Evolutionary conservation across 208 protist genomes (phyloP), one percentile per base, ranked within the genome.

Genomic region (Acanthamoeba divionensis): DNA sequence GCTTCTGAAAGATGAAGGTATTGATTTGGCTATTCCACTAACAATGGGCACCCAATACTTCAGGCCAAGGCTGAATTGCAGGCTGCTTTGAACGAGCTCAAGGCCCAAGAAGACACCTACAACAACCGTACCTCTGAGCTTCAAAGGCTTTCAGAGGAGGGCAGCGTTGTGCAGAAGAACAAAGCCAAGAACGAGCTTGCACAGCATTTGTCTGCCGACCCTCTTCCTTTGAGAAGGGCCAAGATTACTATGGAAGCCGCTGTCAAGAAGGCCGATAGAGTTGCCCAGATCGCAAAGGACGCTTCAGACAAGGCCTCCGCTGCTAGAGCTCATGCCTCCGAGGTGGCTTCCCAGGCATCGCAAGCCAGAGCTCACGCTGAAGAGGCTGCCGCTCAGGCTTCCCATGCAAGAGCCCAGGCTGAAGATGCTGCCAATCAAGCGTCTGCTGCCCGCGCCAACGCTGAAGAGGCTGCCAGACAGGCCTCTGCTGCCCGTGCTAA

Each of bases 31-130:
- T n/a, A n/a, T 60, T 18, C 52, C 52, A 60, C 18, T n/a, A n/a
- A 60, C 18, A n/a, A 18, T n/a, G n/a, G 52, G 52, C 18, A 18
- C 52, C 18, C 18, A n/a, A 36, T 24, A n/a, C 75, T 26, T 41
- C 13, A 31, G 24, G 66, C 66, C 63, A 69, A 92, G 57, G 90
- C 71, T 5, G 90, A 71, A 38, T 57, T 69, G 33, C 36, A 85
- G 50, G 1, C 79, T 9, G 90, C 90, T 10, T 29, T 92, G 9
- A 75, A 67, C 29, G 90, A 92, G 62, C 36, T 92, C 10, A 80
- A 92, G 63, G 29, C 52, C 38, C 90, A 92, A 65, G 90, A 92
- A 38, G 77, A 91, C 24, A 57, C 90, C 82, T 92, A 67, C 65
- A 75, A 67, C 36, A 66, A 48, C 29, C 44, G 63, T n/a, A 85